Evolutionary conservation across 2,329 filamentous ascomycete species (phyloP), one percentile per base, ranked within the genome.

Genomic region (Thielaviopsis euricoi): DNA sequence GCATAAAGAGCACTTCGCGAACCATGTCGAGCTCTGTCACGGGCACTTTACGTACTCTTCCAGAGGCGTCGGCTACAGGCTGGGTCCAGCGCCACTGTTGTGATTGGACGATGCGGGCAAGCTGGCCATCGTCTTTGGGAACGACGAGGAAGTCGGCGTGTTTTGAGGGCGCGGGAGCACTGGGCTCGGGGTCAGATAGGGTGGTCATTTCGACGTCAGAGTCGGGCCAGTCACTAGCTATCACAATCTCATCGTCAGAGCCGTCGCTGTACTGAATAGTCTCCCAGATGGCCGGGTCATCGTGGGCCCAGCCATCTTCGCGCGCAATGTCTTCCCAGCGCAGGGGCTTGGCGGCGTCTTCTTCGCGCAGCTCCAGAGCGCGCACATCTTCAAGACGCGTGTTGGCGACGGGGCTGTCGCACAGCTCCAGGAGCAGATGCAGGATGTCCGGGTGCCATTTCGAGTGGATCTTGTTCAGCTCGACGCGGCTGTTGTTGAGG

Each of bases 1-100:
- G 76, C 87, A 96, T 94, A 64, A 88, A 91, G 0, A 96, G 73
- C 0, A 82, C 79, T 57, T 97, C 89, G 53, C 89, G 81, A 25
- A 90, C 72, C 12, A 83, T 73, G 62, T 90, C 82, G 1, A 86
- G 73, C 66, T 95, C 90, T 0, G 85, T 80, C 6, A 91, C 73
- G 1, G 69, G 64, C 0, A 73, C 67, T 58, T 75, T 76, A 33
- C 68, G 69, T 0, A 68, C 61, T 37, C 64, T 66, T 0, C 67
- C 68, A 10, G 64, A 61, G 3, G 66, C 54, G 21, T 73, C 71
- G 55, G 57, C 70, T 54, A 51, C 76, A 61, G 60, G 69, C 58
- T 56, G 71, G 58, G 62, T 60, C 1, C 50, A 59, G 26, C 71
- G 67, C 71, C 71, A 73, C 50, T 64, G 61, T 55, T 73, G 71